phyloP scores from a whole-genome alignment of 2,329 filamentous ascomycete genomes.

The Cladosporium phlei region DNA sequence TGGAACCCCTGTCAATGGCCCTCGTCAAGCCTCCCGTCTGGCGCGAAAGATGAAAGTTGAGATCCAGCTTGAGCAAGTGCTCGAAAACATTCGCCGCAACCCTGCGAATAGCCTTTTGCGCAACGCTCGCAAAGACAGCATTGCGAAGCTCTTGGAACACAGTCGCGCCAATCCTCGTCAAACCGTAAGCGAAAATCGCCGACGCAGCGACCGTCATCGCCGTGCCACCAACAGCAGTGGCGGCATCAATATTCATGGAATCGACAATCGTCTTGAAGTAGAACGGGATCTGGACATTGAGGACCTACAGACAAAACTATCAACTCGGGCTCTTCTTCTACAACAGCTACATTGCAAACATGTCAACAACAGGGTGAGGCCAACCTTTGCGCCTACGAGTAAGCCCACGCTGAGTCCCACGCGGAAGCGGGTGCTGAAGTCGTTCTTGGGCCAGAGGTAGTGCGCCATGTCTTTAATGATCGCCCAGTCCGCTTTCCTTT shows the following conservation, averaged over 20 bases:
- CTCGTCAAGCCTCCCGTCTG: conserved; percentile 92
- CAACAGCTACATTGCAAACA: background rate
- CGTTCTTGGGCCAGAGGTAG: conserved; percentile 93
- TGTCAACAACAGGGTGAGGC: conserved; percentile 19
- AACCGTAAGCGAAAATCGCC: conserved; percentile 87
- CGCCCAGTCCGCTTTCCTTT: conserved; percentile 95
- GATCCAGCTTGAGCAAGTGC: conserved; percentile 79
- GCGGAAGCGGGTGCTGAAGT: conserved; percentile 73
- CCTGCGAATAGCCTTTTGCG: conserved; percentile 88
- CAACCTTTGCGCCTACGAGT: conserved; percentile 78
- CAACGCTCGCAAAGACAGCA: conserved; percentile 92
- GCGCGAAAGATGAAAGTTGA: conserved; percentile 88
- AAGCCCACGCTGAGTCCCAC: conserved; percentile 80
- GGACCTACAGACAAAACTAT: conserved; percentile 46
- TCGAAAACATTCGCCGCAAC: conserved; percentile 91
- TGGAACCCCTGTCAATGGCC: conserved; percentile 93
- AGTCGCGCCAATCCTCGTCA: conserved; percentile 80
- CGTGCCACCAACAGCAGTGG: conserved; percentile 71
- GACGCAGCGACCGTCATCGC: conserved; percentile 83
- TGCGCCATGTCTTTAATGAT: conserved; percentile 97
- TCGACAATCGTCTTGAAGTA: conserved; percentile 99
- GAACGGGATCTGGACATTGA: conserved; percentile 97
- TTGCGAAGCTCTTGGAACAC: conserved; percentile 92
- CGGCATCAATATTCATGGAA: conserved; percentile 92
- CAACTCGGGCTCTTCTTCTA: conserved; percentile 17